Base-by-base conservation (phyloP, 345 rosid species). In the Nasturtium officinale region DNA sequence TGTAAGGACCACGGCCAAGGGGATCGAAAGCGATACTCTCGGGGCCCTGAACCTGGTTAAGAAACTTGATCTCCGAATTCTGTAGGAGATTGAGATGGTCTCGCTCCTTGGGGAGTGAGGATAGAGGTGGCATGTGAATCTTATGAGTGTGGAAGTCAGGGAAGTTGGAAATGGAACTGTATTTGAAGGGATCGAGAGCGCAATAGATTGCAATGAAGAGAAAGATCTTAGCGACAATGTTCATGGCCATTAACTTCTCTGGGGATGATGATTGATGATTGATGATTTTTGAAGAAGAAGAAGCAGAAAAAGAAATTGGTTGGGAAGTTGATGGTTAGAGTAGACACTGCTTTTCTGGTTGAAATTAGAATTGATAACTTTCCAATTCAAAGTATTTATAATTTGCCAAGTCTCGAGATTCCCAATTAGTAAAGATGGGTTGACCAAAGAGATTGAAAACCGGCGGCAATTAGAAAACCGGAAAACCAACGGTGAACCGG, bases 181-280 rank as follows among this genome's bases (percentile, higher is more conserved):
- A 91, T 26, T 85, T 82, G 48, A 91, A 85, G 3, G 99, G 99
- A 78, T 94, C 99, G 3, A 79, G 30, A 43, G 86, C 99, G 42
- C 96, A 89, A 72, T 90, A 95, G 29, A 95, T 18, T 0, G 93
- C 97, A 1, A 90, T 71, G 43, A 84, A 56, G 32, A 91, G 83
- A 54, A 85, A 71, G 11, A 84, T 10, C 7, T 52, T 64, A 8
- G 87, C 82, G 50, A 42, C 5, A 2, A 12, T 57, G 29, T 23
- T 40, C 50, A 62, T 62, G 1, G 71, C 75, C 79, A 69, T 76
- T 47, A 38, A 33, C 26, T 43, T 18, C 29, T 32, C 4, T 7
- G 45, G 2, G 46, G 2, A 42, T 35, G 38, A 35, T 4, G n/a
- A n/a, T n/a, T n/a, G n/a, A n/a, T n/a, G n/a, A n/a, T n/a, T n/a